Percentiles rank a stretch among this genome's conserved stretches.
phyloP scores from a whole-genome alignment of 495 filamentous ascomycete genomes.

The Penicillium taxi region DNA sequence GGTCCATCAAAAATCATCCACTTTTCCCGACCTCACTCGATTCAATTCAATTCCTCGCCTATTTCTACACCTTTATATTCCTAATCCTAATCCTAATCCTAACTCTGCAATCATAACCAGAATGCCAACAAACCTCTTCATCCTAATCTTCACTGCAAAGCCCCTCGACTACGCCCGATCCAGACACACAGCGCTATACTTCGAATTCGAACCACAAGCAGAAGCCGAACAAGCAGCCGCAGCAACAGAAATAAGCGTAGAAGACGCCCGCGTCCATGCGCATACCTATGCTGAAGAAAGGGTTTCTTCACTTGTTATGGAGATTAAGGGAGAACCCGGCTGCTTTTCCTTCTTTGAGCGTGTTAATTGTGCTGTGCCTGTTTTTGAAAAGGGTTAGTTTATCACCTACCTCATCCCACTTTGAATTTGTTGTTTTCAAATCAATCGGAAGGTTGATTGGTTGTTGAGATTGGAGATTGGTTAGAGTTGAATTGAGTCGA shows the following conservation, averaged over 20 bases:
- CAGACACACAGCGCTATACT: slow-evolving; percentile 17
- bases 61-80: too few species aligned
- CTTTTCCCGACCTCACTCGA: too few species aligned
- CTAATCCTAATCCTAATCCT: background rate
- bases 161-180: slow-evolving; percentile 20
- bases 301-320: slow-evolving; percentile 14
- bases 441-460: too few species aligned
- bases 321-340: slow-evolving; percentile 12
- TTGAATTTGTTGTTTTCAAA: too few species aligned
- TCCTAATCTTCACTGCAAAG: slow-evolving; percentile 17
- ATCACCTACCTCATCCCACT: background rate
- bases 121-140: slow-evolving; percentile 14
- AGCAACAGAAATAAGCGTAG: background rate
- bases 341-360: slow-evolving; percentile 14
- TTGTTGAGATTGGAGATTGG: too few species aligned
- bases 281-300: background rate
- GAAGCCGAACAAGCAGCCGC: background rate
- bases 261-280: background rate
- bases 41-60: too few species aligned
- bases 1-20: too few species aligned
- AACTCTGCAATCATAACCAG: background rate
- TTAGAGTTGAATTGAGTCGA: too few species aligned
- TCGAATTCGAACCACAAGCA: slow-evolving; percentile 8
- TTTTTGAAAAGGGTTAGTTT: slow-evolving; percentile 7
- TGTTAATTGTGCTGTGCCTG: slow-evolving; percentile 9